Evolutionary conservation across 2,329 filamentous ascomycete genomes (phyloP).

Genomic region (Polychaeton citri): DNA sequence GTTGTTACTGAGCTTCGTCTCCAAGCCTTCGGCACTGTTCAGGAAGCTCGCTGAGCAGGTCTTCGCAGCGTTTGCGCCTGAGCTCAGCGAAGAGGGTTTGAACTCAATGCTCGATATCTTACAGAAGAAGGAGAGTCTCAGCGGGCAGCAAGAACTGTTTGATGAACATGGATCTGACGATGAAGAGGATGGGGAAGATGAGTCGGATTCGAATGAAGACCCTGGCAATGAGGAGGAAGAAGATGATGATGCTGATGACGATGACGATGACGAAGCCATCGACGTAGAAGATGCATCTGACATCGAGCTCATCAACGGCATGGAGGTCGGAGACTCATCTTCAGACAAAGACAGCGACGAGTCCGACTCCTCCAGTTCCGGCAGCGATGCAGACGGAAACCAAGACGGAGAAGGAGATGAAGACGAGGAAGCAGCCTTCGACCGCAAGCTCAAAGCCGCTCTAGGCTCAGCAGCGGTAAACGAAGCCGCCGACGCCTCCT

Average conservation of each 20-base stretch:
- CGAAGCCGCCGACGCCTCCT: constrained; percentile 49
- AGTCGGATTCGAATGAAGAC: too few species aligned
- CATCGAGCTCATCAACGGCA: constrained; percentile 21
- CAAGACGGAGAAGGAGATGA: constrained; percentile 30
- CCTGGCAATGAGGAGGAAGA: constrained; percentile 12
- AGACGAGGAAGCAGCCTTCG: constrained; percentile 47
- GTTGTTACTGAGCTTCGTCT: constrained; percentile 78
- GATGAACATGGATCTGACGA: constrained; percentile 41
- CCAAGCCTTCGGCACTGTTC: constrained; percentile 71
- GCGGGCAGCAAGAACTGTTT: constrained; percentile 79
- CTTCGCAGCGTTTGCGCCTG: constrained; percentile 66
- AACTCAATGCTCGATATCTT: constrained; percentile 57
- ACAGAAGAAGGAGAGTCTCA: constrained; percentile 62
- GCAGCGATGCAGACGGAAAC: constrained; percentile 18
- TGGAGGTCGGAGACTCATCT: constrained; percentile 13
- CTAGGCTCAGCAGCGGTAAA: constrained; percentile 53
- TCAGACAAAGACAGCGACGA: constrained; percentile 12
- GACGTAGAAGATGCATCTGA: constrained; percentile 23
- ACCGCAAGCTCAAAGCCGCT: constrained; percentile 64
- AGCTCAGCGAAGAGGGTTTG: constrained; percentile 61
- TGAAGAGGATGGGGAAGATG: constrained; percentile 23
- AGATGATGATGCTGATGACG: constrained; percentile 11
- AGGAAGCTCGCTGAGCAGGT: constrained; percentile 78
- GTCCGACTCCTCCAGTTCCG: constrained; percentile 11
- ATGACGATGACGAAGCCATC: constrained; percentile 24